These are phyloP conservation scores for Actinidia polygama DNA, from an alignment of 179 eudicot species.

Conservation along the genomic window DNA sequence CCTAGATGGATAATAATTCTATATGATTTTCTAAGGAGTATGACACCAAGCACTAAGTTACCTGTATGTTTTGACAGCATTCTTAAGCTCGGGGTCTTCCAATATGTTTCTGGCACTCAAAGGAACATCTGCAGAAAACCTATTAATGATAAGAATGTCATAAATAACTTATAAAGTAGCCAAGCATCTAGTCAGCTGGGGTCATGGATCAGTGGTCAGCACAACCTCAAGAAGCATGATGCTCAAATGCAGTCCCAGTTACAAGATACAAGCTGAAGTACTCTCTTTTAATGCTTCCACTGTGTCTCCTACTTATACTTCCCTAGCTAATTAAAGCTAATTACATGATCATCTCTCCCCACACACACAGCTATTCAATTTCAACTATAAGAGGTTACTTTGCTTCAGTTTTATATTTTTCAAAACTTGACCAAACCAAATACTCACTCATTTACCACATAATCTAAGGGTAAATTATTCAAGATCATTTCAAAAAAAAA, in stretches of 20 bases:
- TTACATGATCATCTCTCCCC: neutral
- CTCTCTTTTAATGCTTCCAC: conserved; percentile 31
- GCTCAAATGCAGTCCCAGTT: neutral
- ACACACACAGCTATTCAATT: neutral
- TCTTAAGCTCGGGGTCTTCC: conserved; percentile 84
- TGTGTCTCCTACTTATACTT: neutral
- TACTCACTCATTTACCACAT: neutral
- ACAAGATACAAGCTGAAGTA: conserved; percentile 30
- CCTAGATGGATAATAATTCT: neutral
- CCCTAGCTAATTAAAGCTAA: neutral
- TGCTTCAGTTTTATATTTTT: neutral
- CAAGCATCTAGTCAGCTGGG: neutral
- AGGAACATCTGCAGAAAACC: conserved; percentile 69
- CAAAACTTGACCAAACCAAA: neutral
- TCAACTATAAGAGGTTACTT: neutral
- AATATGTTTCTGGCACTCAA: conserved; percentile 85
- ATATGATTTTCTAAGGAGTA: neutral
- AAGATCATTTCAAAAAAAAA: neutral
- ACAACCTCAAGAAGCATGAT: neutral
- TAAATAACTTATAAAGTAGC: neutral
- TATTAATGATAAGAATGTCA: conserved; percentile 18
- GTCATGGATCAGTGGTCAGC: neutral
- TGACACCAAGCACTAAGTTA: conserved; percentile 23
- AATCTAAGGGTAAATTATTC: neutral
- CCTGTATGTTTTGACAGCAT: conserved; percentile 87